Conservation (phyloP, 2,329 filamentous ascomycete genomes). For the Fusarium sp. region DNA sequence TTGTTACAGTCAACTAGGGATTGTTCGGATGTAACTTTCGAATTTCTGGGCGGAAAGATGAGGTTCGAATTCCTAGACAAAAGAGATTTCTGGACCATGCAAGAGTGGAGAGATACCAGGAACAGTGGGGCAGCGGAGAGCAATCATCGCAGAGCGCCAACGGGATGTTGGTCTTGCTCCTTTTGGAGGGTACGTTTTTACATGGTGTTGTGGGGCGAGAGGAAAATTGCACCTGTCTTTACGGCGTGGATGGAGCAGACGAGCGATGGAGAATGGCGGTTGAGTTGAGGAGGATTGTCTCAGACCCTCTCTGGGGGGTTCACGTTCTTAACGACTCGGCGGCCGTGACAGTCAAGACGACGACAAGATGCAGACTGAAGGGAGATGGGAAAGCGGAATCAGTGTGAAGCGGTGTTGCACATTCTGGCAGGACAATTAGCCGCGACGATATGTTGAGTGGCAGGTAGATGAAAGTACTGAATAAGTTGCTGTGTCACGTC, state of each 20-base stretch:
- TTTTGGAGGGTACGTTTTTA: slow-evolving; percentile 24
- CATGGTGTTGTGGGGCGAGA: slow-evolving; percentile 29
- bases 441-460: slow-evolving; percentile 1
- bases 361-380: background rate
- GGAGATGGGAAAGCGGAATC: background rate
- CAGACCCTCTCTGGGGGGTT: slow-evolving; percentile 14
- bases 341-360: background rate
- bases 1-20: slow-evolving; percentile 17
- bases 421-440: background rate
- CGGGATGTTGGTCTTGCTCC: slow-evolving; percentile 26
- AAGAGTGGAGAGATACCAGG: slow-evolving; percentile 35
- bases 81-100: slow-evolving; percentile 43
- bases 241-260: slow-evolving; percentile 23
- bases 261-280: slow-evolving; percentile 9
- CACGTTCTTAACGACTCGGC: slow-evolving; percentile 6
- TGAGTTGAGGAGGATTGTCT: slow-evolving; percentile 20
- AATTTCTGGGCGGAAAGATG: slow-evolving; percentile 32
- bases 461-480: slow-evolving; percentile 4
- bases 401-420: background rate
- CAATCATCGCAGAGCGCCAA: slow-evolving; percentile 40
- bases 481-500: background rate
- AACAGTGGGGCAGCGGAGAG: slow-evolving; percentile 38
- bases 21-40: slow-evolving; percentile 35
- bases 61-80: slow-evolving; percentile 48
- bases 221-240: slow-evolving; percentile 33